These are phyloP conservation scores for Moesziomyces parantarcticus DNA, from an alignment of 1,284 basidiomycete genomes.

Conservation along the genomic window DNA sequence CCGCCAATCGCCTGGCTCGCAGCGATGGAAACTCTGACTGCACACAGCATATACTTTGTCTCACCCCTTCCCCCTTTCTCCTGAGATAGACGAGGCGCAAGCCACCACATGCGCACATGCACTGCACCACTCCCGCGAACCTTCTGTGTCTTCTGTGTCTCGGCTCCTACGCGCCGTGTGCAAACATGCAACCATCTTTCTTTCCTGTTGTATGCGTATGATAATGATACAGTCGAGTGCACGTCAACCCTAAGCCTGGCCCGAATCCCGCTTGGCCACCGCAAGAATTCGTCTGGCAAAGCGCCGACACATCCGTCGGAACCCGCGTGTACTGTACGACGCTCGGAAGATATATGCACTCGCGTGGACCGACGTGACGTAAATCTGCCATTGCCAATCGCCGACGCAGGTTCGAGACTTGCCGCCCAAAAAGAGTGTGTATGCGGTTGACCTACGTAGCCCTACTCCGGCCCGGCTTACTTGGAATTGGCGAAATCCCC, in stretches of 20 bases:
- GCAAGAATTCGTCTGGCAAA: neutral
- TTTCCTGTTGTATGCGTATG: constrained; percentile 14
- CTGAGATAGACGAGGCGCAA: neutral
- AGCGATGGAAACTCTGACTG: constrained; percentile 25
- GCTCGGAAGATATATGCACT: constrained; percentile 10
- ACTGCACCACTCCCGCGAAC: too few relatives aligned
- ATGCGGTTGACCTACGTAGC: neutral
- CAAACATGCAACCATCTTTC: neutral
- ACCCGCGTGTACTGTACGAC: neutral
- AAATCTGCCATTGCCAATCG: neutral
- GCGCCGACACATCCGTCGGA: neutral
- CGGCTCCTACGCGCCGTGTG: neutral
- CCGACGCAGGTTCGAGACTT: too few relatives aligned
- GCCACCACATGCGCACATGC: too few relatives aligned
- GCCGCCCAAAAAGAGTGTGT: too few relatives aligned
- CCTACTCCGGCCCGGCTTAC: too few relatives aligned
- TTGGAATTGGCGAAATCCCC: constrained; percentile 19
- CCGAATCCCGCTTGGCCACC: neutral
- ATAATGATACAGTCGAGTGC: constrained; percentile 33
- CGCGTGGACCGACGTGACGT: neutral
- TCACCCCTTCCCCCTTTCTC: neutral
- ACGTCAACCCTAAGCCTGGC: too few relatives aligned
- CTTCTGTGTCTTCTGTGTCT: too few relatives aligned
- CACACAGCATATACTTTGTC: constrained; percentile 33
- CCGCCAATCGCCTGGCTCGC: neutral